Evolutionary conservation across 371 early-diverging fungal species (phyloP), one percentile per base, ranked within the genome.

Genomic region (Amoeboaphelidium protococcarum): DNA sequence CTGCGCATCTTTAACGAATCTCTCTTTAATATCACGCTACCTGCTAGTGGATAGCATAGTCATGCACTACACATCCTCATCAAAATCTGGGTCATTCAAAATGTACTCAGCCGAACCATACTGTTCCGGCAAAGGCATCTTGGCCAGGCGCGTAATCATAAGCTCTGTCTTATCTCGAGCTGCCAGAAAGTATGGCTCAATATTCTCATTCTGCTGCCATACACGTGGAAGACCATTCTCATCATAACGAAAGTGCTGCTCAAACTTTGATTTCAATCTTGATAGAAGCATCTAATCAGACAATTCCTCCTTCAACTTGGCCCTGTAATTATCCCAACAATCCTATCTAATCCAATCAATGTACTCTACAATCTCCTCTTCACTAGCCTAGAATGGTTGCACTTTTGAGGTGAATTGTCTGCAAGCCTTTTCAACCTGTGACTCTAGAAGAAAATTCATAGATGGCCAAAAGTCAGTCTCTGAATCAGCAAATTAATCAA

Each of bases 151-250:
- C 57, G 16, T 37, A 21, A 44, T 40, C 16, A 37, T 41, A 54
- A 50, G 61, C 63, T 41, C 20, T 16, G 47, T 72, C 50, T 69
- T 69, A 22, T 76, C 71, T 47, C 68, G 69, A 16, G 89, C 82
- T 25, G 55, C 55, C 37, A 68, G 68, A 62, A 83, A 95, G 46
- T 69, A 69, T 22, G 63, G 59, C 54, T 95, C 94, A 45, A 95
- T 89, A 60, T 90, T 85, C 60, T 92, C 92, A 21, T 72, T 71
- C 2, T 87, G 82, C 48, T 73, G 77, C 94, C 94, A 95, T 16
- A 95, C 80, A 25, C 82, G 67, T 4, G 96, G 96, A 23, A 92
- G 58, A 10, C 91, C 92, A 20, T 73, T 62, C 2, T 77, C 81
- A 51, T 91, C 94, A 57, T 91, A 90, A 44, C 87, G 64, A 68